Evolutionary conservation across 208 protist species (phyloP), one percentile per base, ranked within the genome.

Genomic region (Crithidia mellificae): DNA sequence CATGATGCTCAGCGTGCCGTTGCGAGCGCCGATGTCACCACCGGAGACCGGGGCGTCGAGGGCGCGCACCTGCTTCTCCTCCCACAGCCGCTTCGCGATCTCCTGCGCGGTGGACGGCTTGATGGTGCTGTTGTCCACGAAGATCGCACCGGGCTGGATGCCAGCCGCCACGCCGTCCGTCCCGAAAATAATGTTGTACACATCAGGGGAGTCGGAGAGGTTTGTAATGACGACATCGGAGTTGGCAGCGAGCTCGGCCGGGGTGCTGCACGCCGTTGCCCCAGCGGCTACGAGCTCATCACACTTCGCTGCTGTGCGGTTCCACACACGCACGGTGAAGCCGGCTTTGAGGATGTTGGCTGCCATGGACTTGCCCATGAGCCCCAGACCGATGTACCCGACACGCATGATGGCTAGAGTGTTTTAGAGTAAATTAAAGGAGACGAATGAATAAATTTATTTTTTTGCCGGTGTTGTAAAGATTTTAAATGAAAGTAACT

Each of bases 41-140:
- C 95, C 95, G n/a, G 92, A 97, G 11, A 98, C 96, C n/a, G 97
- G 97, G 7, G 95, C 92, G 68, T 99, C 97, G 11, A 99, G 72
- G 20, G 85, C 85, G 22, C 67, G 65, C 36, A 97, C 88, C 51
- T 91, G 69, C 57, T 91, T 83, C 38, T 82, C 77, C 41, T 77
- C 61, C 89, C 87, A 93, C 67, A 96, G 80, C 14, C 83, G 81
- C 47, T 55, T 34, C 32, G 84, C 93, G 38, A 98, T 92, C 54
- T 97, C 85, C 44, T 84, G 52, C 22, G 97, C 94, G 22, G 94
- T 82, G 30, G 90, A 90, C n/a, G 97, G 93, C 73, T 95, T 90
- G 62, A 96, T 97, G 17, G 97, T 99, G 80, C 96, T 98, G 84
- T 98, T 97, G 75, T 99, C 97, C 9, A 98, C 83, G 22, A 98